Base-by-base conservation (phyloP, 495 filamentous ascomycete species). In the Penicillium subrubescens region DNA sequence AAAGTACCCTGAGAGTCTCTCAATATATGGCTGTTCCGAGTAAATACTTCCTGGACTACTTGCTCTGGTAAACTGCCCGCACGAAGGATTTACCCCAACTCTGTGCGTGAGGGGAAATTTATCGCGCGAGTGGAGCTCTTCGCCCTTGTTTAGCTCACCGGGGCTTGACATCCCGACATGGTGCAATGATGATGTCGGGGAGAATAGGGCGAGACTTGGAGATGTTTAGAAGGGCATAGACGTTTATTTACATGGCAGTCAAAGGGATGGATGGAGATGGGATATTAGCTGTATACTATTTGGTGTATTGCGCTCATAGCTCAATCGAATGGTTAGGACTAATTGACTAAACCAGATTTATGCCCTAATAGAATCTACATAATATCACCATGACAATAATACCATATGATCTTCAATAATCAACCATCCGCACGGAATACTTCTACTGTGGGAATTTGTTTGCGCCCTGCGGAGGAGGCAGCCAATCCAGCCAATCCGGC, bases 81-180 rank as follows among this genome's bases (percentile, higher is more conserved):
- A 46, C 48, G 62, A 27, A 12, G 29, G 19, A 37, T 31, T 75
- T 77, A 73, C 75, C 73, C 77, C 72, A 75, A 78, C 62, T 41
- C 37, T 72, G 50, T 58, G 67, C 65, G 72, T 76, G 76, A 77
- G 77, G 77, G 73, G 75, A 76, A 75, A 51, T 33, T 33, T 10
- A 17, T 57, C 15, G 57, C 57, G 31, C 51, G 55, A 60, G 55
- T 67, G 69, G 71, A 71, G 64, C 51, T n/a, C n/a, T n/a, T 31
- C 0, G 51, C 51, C 60, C 71, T 66, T 25, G 65, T 77, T 70
- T 66, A 73, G 73, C 66, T 79, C 77, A 79, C 77, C 77, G 75
- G 68, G 64, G 62, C 51, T 62, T 27, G 43, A 41, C 39, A 59
- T 67, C 46, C 71, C 70, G 67, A 68, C 61, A 53, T 64, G 57